Conservation (phyloP, 305 asterid species). For the Fraxinus albicans region DNA sequence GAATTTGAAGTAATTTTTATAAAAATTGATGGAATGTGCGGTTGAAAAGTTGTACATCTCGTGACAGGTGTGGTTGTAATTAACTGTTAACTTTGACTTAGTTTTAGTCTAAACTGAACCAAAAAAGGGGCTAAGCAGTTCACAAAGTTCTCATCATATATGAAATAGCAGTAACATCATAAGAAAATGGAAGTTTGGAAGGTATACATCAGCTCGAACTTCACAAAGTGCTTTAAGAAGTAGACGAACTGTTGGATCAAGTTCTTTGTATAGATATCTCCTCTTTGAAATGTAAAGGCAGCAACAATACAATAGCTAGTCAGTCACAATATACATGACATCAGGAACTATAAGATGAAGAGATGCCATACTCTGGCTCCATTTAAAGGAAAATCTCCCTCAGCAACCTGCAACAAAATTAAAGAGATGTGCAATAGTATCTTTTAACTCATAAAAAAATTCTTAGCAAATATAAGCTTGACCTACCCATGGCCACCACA, state of each 20-base stretch:
- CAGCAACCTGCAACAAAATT: slow-evolving; percentile 62
- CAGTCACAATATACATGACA: neutral
- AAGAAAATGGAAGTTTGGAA: slow-evolving; percentile 13
- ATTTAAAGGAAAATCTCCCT: slow-evolving; percentile 72
- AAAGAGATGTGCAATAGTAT: slow-evolving; percentile 21
- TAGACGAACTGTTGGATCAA: slow-evolving; percentile 70
- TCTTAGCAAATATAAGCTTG: slow-evolving; percentile 14
- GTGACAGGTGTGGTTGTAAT: too few species aligned
- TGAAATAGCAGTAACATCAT: slow-evolving; percentile 8
- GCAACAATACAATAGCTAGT: neutral
- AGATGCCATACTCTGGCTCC: slow-evolving; percentile 61
- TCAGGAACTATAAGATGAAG: slow-evolving; percentile 13
- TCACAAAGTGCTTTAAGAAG: slow-evolving; percentile 92
- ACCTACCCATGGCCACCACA: slow-evolving; percentile 96
- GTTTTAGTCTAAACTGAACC: neutral
- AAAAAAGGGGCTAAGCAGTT: neutral
- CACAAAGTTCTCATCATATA: neutral
- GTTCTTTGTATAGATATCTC: slow-evolving; percentile 72
- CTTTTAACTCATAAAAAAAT: slow-evolving; percentile 17
- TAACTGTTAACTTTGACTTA: too few species aligned
- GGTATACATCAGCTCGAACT: slow-evolving; percentile 76
- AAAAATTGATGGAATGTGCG: neutral
- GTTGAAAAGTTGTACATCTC: too few species aligned
- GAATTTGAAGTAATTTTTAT: neutral
- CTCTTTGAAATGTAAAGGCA: slow-evolving; percentile 49